phyloP scores from a whole-genome alignment of 768 basidiomycete genomes.

The Xerocomellus dryophilus region DNA sequence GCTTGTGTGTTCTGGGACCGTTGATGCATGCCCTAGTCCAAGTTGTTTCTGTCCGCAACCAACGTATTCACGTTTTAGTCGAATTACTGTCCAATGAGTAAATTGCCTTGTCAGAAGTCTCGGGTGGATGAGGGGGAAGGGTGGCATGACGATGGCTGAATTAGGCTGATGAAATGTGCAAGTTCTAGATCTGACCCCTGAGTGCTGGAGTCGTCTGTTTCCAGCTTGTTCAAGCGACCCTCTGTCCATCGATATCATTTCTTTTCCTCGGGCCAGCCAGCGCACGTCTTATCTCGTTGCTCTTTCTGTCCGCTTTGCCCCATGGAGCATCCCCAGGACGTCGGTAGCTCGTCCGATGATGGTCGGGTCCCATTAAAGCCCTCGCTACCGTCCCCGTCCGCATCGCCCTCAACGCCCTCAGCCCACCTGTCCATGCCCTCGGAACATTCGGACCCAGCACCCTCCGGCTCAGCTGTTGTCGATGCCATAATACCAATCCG shows the following conservation, averaged over 20 bases:
- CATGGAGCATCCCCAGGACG: conserved; percentile 41
- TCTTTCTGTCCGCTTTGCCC: conserved; percentile 21
- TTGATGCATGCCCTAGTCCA: background rate
- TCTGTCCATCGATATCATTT: conserved; percentile 3
- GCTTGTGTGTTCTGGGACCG: conserved; percentile 2
- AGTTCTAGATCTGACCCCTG: conserved; percentile 12
- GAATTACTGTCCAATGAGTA: background rate
- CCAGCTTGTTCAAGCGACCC: conserved; percentile 25
- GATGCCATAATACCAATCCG: background rate
- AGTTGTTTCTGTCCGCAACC: conserved; percentile 4
- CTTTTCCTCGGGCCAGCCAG: background rate
- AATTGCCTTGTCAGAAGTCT: background rate
- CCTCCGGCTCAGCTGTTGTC: background rate
- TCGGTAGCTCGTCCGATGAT: conserved; percentile 44
- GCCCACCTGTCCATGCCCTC: conserved; percentile 14
- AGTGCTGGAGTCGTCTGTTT: conserved; percentile 20
- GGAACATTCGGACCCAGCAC: conserved; percentile 12
- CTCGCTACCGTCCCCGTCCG: background rate
- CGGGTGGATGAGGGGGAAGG: background rate
- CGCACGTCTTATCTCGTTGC: conserved; percentile 15
- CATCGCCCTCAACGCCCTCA: conserved; percentile 8
- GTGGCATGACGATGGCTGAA: conserved; percentile 7
- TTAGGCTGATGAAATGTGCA: background rate
- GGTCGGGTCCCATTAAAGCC: conserved; percentile 7
- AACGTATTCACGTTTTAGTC: conserved; percentile 15